Conservation (phyloP, 2,329 filamentous ascomycete genomes). For the Fusarium sp. region DNA sequence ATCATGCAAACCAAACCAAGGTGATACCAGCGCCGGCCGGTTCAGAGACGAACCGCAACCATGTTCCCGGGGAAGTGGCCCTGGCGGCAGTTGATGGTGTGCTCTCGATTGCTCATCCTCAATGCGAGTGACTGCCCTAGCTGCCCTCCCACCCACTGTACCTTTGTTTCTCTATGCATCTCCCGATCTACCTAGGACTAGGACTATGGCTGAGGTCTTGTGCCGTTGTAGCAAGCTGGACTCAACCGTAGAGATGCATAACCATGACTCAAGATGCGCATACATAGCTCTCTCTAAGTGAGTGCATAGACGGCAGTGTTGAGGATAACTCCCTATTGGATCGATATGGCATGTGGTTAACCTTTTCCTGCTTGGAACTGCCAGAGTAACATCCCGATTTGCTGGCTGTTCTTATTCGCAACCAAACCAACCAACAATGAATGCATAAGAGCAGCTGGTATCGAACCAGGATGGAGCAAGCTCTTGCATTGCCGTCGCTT, state of each 20-base stretch:
- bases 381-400: conserved; percentile 29
- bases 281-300: conserved; percentile 17
- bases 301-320: conserved; percentile 30
- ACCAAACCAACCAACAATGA: conserved; percentile 10
- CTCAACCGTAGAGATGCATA: conserved; percentile 27
- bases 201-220: conserved; percentile 31
- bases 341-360: conserved; percentile 13
- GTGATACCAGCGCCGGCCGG: conserved; percentile 14
- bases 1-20: conserved; percentile 25
- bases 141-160: background rate
- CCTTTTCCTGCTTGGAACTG: conserved; percentile 35
- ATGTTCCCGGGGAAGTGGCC: conserved; percentile 37
- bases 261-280: conserved; percentile 38
- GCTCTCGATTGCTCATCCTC: conserved; percentile 3
- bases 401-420: conserved; percentile 22
- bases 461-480: conserved; percentile 29
- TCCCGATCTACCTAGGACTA: conserved; percentile 23
- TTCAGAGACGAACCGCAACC: conserved; percentile 26
- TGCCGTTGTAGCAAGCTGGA: conserved; percentile 10
- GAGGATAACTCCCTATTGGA: conserved; percentile 39
- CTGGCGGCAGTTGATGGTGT: conserved; percentile 38
- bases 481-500: conserved; percentile 20
- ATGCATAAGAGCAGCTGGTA: conserved; percentile 24
- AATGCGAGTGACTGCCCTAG: background rate
- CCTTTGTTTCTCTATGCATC: conserved; percentile 10